Percentiles rank a stretch among this genome's conserved stretches.
These are phyloP conservation scores for Trichoderma afroharzianum DNA, from an alignment of 2,329 filamentous ascomycete species.

Conservation along the genomic window DNA sequence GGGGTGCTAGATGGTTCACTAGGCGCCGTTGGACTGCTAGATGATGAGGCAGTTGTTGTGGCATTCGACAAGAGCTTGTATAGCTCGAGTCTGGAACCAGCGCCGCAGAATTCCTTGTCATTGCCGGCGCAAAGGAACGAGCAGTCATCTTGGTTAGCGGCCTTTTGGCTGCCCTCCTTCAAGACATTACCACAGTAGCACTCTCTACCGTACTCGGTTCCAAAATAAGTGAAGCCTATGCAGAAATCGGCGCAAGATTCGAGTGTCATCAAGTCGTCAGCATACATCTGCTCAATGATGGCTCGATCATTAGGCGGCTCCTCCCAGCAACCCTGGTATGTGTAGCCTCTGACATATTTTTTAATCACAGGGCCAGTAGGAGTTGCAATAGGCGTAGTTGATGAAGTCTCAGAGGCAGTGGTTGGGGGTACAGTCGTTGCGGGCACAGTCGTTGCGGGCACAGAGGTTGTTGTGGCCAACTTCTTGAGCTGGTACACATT, in stretches of 20 bases:
- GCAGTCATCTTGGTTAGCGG: conserved; percentile 32
- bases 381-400: conserved; percentile 24
- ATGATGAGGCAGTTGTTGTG: background rate
- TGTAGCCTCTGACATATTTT: conserved; percentile 23
- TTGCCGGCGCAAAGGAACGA: conserved; percentile 33
- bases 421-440: conserved; percentile 12
- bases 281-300: conserved; percentile 27
- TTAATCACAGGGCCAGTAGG: conserved; percentile 18
- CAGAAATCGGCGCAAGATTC: conserved; percentile 33
- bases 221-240: conserved; percentile 30
- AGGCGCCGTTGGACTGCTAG: conserved; percentile 19
- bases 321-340: conserved; percentile 37
- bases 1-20: conserved; percentile 6
- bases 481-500: conserved; percentile 32
- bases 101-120: conserved; percentile 34
- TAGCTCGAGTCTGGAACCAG: conserved; percentile 16
- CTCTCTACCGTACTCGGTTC: conserved; percentile 35
- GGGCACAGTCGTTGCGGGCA: conserved; percentile 19
- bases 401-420: background rate
- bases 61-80: conserved; percentile 25
- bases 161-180: conserved; percentile 27
- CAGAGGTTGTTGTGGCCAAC: conserved; percentile 23
- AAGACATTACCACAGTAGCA: conserved; percentile 38
- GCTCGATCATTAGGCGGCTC: conserved; percentile 33
- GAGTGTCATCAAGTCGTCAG: conserved; percentile 35